Conservation (phyloP, 2,329 filamentous ascomycete genomes). For the Colletotrichum lini region DNA sequence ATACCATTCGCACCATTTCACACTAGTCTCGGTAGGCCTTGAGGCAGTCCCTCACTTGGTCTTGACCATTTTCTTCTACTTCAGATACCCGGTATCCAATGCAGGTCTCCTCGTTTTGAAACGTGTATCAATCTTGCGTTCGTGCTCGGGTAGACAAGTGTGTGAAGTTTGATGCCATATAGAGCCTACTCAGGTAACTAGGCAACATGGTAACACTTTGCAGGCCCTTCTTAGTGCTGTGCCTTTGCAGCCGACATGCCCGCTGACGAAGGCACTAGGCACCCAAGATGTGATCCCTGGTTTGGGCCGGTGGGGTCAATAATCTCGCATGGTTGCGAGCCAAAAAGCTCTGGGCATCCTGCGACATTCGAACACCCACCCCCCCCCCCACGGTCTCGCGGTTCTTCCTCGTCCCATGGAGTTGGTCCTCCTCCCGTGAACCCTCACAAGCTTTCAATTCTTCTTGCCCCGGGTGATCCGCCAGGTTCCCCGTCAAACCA, state of each 20-base stretch:
- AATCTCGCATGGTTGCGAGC: neutral
- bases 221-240: neutral
- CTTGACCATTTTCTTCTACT: neutral
- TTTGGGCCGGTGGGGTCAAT: neutral
- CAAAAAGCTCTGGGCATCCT: too few relatives aligned
- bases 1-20: too few relatives aligned
- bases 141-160: neutral
- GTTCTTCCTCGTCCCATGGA: neutral
- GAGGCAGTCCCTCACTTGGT: neutral
- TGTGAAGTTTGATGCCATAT: neutral
- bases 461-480: neutral
- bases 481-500: too few relatives aligned
- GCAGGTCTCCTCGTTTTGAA: neutral
- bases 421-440: neutral
- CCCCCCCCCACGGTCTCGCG: neutral
- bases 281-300: neutral
- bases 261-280: neutral
- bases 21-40: slow-evolving; percentile 23
- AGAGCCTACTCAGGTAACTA: neutral
- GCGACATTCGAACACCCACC: neutral
- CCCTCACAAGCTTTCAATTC: too few relatives aligned
- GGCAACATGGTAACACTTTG: too few relatives aligned
- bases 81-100: slow-evolving; percentile 34
- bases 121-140: neutral
- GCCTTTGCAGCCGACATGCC: neutral